phyloP scores from a whole-genome alignment of 306 rosid species.

The Dryas drummondii region DNA sequence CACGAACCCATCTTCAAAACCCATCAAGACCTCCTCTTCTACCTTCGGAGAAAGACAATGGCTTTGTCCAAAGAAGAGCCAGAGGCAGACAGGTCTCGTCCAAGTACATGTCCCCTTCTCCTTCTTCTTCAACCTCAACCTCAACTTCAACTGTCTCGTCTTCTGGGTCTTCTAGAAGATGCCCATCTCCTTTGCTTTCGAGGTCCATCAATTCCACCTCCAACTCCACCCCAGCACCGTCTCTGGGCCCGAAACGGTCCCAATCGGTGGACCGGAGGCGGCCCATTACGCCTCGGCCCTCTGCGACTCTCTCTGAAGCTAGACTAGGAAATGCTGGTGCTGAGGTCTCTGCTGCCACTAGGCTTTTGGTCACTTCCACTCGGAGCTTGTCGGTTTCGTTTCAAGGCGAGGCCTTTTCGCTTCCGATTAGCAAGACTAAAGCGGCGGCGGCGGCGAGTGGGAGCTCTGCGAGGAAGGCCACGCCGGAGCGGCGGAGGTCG shows the following conservation, averaged over 20 bases:
- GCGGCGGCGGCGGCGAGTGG: constrained; percentile 47
- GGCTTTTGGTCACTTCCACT: constrained; percentile 87
- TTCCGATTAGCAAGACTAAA: constrained; percentile 92
- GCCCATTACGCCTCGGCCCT: constrained; percentile 46
- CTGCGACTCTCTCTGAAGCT: constrained; percentile 49
- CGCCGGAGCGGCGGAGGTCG: constrained; percentile 87
- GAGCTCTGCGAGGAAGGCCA: constrained; percentile 55
- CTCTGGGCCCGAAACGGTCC: constrained; percentile 63
- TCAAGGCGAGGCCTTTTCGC: constrained; percentile 92
- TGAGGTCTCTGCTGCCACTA: constrained; percentile 64
- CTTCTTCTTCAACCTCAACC: constrained; percentile 62
- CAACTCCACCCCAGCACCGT: constrained; percentile 50
- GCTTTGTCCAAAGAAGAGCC: constrained; percentile 49
- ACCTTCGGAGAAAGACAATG: constrained; percentile 71
- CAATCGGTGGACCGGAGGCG: constrained; percentile 88
- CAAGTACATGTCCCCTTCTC: constrained; percentile 92
- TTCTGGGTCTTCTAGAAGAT: constrained; percentile 68
- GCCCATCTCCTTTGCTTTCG: constrained; percentile 81
- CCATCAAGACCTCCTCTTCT: constrained; percentile 50
- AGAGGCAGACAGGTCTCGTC: constrained; percentile 88
- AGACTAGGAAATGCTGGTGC: constrained; percentile 45
- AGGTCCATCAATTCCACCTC: constrained; percentile 68
- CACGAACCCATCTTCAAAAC: constrained; percentile 30
- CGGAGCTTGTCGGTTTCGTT: constrained; percentile 95
- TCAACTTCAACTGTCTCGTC: constrained; percentile 39